phyloP scores from a whole-genome alignment of 306 rosid species.

The Casuarina glauca region DNA sequence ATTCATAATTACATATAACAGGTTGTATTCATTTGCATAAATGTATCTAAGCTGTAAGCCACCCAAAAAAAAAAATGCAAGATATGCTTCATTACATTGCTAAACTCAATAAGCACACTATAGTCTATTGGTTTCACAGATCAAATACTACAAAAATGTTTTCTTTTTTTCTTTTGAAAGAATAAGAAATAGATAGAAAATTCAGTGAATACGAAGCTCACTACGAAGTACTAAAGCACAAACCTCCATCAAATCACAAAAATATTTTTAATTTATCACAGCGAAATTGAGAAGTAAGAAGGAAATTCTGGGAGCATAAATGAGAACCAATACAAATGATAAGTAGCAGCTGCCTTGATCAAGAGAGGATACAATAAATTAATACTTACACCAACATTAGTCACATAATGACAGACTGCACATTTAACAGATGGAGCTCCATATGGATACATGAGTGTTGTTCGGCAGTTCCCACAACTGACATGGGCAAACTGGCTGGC shows the following conservation, averaged over 20 bases:
- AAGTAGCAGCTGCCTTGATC: neutral
- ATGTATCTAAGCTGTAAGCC: neutral
- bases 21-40: neutral
- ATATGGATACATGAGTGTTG: conserved; percentile 83
- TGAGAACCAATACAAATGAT: conserved; percentile 18
- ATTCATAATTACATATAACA: neutral
- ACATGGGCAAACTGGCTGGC: conserved; percentile 77
- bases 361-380: conserved; percentile 6
- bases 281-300: neutral
- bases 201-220: neutral
- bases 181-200: neutral
- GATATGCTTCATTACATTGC: neutral
- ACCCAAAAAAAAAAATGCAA: neutral
- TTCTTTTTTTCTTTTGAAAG: no score
- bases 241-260: neutral
- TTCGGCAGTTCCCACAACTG: conserved; percentile 90
- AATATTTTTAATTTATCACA: neutral
- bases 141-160: neutral
- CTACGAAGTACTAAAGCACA: neutral
- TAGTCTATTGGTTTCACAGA: neutral
- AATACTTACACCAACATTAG: conserved; percentile 76
- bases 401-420: conserved; percentile 89
- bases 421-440: conserved; percentile 99
- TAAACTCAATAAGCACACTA: neutral
- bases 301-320: neutral